Conservation (phyloP, 805 yeast species). For the Spathaspora passalidarum region DNA sequence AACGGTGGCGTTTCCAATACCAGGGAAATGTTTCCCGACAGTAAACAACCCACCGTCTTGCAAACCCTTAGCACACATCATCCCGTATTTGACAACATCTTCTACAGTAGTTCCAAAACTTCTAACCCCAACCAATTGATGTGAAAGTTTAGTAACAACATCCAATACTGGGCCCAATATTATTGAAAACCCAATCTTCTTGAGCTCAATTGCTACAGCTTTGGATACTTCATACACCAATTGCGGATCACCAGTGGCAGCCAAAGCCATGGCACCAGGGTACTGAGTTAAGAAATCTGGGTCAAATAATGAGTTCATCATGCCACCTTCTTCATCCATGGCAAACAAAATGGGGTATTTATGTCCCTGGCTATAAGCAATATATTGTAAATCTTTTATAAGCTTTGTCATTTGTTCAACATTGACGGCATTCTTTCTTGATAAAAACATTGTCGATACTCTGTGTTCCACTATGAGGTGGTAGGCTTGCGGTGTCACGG, state of each 20-base stretch:
- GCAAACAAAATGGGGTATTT: slow-evolving; percentile 54
- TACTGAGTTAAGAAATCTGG: slow-evolving; percentile 50
- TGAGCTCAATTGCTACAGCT: slow-evolving; percentile 53
- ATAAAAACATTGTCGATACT: slow-evolving; percentile 51
- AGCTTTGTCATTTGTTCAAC: slow-evolving; percentile 48
- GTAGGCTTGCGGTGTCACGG: slow-evolving; percentile 50
- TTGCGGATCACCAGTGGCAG: slow-evolving; percentile 50
- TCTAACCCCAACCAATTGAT: slow-evolving; percentile 57
- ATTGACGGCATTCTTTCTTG: slow-evolving; percentile 48
- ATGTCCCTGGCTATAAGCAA: slow-evolving; percentile 50
- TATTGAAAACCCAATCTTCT: slow-evolving; percentile 53
- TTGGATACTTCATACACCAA: slow-evolving; percentile 50
- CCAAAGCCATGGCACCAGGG: slow-evolving; percentile 65
- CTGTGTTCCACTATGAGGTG: slow-evolving; percentile 49
- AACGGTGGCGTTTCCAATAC: slow-evolving; percentile 59
- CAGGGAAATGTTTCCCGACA: slow-evolving; percentile 66
- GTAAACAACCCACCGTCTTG: slow-evolving; percentile 51
- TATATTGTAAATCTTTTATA: slow-evolving; percentile 50
- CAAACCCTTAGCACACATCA: slow-evolving; percentile 51
- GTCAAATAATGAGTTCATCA: slow-evolving; percentile 58
- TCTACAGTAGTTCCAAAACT: slow-evolving; percentile 61
- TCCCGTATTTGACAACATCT: slow-evolving; percentile 53
- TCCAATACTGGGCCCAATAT: slow-evolving; percentile 62
- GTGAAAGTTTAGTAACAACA: slow-evolving; percentile 53
- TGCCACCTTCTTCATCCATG: slow-evolving; percentile 63